These are phyloP conservation scores for Brasilioporus rufonigricans DNA, from an alignment of 768 basidiomycete species.

Conservation along the genomic window DNA sequence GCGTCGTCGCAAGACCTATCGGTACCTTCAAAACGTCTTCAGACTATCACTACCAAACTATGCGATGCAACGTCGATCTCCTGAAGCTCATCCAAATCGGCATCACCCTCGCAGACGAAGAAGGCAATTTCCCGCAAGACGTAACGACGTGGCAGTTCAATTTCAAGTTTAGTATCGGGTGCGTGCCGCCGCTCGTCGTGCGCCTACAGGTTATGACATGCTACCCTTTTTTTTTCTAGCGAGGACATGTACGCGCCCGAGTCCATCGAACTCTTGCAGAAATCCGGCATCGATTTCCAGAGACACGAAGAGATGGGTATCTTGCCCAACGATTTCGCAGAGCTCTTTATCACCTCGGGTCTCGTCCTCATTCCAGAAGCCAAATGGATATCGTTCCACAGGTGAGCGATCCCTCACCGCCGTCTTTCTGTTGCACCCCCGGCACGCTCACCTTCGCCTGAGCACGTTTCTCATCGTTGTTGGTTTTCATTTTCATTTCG, in stretches of 20 bases:
- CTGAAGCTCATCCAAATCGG: constrained; percentile 98
- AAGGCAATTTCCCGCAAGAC: constrained; percentile 88
- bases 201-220: neutral
- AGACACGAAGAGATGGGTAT: constrained; percentile 93
- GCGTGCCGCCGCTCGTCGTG: constrained; percentile 29
- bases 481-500: neutral
- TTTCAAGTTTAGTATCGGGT: constrained; percentile 91
- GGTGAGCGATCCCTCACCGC: constrained; percentile 48
- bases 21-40: constrained; percentile 95
- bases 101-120: constrained; percentile 89
- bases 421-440: neutral
- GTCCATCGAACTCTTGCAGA: constrained; percentile 89
- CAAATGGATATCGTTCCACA: constrained; percentile 97
- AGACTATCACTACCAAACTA: constrained; percentile 99
- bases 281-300: constrained; percentile 94
- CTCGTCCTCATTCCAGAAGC: constrained; percentile 86
- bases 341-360: constrained; percentile 95
- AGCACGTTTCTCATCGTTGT: neutral
- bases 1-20: constrained; percentile 96
- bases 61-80: constrained; percentile 98
- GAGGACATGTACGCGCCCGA: constrained; percentile 99
- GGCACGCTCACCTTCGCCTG: neutral
- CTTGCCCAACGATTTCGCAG: constrained; percentile 90
- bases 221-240: constrained; percentile 37
- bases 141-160: constrained; percentile 99